phyloP scores from a whole-genome alignment of 2,329 filamentous ascomycete species.

The Claviceps humidiphila region DNA sequence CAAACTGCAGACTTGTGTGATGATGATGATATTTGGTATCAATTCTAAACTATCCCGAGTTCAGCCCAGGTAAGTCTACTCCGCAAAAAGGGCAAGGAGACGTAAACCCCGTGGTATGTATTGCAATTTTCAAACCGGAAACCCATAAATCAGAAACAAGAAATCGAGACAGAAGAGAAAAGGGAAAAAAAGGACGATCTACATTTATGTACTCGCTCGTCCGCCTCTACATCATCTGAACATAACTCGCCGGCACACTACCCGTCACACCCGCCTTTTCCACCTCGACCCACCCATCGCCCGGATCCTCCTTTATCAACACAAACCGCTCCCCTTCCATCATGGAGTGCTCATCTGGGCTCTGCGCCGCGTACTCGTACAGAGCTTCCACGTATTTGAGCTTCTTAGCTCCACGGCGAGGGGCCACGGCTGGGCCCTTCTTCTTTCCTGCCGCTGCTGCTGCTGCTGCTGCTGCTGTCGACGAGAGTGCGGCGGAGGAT shows the following conservation, averaged over 20 bases:
- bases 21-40: too few species aligned
- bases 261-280: slow-evolving; percentile 77
- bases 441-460: slow-evolving; percentile 46
- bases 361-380: slow-evolving; percentile 82
- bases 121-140: background rate
- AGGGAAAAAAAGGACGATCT: background rate
- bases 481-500: slow-evolving; percentile 19
- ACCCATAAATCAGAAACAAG: background rate
- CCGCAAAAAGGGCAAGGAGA: too few species aligned
- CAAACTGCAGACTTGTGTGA: too few species aligned
- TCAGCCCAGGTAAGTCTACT: too few species aligned
- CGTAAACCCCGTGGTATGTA: too few species aligned
- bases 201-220: slow-evolving; percentile 7
- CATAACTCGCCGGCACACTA: slow-evolving; percentile 89
- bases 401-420: slow-evolving; percentile 82
- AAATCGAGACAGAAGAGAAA: background rate
- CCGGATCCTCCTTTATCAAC: slow-evolving; percentile 71
- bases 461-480: slow-evolving; percentile 15
- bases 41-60: too few species aligned
- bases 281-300: slow-evolving; percentile 95
- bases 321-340: slow-evolving; percentile 83
- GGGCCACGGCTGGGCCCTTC: slow-evolving; percentile 84
- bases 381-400: slow-evolving; percentile 84
- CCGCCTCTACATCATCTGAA: slow-evolving; percentile 51
- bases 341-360: slow-evolving; percentile 83